A percentile compares a stretch with the other conserved stretches of the same genome.
Evolutionary conservation across 129 eudicot genomes (phyloP).

Genomic region (Flaveria sonorensis): DNA sequence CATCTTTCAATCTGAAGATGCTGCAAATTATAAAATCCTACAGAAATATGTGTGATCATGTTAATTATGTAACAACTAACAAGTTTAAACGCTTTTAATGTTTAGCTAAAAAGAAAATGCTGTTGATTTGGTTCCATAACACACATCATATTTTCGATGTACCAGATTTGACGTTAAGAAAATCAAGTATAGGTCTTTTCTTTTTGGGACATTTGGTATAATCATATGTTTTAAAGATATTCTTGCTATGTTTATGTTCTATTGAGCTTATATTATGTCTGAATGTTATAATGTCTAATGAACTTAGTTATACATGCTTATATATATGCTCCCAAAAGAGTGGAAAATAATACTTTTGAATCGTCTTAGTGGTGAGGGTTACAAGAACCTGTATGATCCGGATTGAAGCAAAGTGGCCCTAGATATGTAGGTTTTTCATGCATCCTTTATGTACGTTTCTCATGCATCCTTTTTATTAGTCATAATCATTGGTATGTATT

Average conservation of each 20-base stretch:
- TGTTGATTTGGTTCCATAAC: constrained; percentile 17
- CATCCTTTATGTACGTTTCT: background rate
- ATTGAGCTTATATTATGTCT: constrained; percentile 3
- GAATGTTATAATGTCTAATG: background rate
- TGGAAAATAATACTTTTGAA: background rate
- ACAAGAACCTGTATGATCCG: background rate
- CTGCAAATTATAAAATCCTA: background rate
- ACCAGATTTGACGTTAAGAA: constrained; percentile 19
- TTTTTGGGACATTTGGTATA: constrained; percentile 17
- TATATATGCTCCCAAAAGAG: background rate
- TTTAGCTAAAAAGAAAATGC: background rate
- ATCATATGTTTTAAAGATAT: background rate
- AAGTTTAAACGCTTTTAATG: constrained; percentile 2
- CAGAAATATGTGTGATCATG: background rate
- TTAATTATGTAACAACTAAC: background rate
- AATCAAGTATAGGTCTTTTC: constrained; percentile 17
- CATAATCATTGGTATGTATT: background rate
- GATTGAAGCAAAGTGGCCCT: background rate
- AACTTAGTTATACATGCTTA: background rate
- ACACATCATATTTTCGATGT: background rate
- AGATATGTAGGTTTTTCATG: constrained; percentile 5
- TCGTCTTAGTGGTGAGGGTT: background rate
- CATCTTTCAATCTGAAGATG: background rate
- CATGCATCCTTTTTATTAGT: background rate
- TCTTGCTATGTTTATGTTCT: constrained; percentile 7